Evolutionary conservation across 306 rosid species (phyloP), one percentile per base, ranked within the genome.

Genomic region (Cicer yamashitae): DNA sequence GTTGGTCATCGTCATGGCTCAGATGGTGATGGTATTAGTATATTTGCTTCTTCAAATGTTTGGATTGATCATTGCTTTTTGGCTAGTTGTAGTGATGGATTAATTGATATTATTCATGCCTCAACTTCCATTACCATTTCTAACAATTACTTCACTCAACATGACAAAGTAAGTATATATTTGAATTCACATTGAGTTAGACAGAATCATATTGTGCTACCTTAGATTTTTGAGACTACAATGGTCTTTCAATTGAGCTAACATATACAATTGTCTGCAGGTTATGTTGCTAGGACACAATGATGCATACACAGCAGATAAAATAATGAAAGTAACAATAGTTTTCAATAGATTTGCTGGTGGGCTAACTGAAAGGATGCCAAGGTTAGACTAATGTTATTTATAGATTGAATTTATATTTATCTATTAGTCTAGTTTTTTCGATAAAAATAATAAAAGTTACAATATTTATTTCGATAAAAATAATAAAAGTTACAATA

Each of bases 271-370:
- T 25, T 72, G 4, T 4, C n/a, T 78, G 67, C 85, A 93, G 98
- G 96, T 93, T 81, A 93, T 93, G 96, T 77, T 90, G 82, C 86
- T 90, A 43, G 98, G 98, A 70, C 98, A 90, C 79, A 88, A 77
- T 44, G 96, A 93, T 50, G 7, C 44, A 1, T 89, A 69, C 77
- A 60, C 79, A 4, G 91, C 65, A 2, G 98, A 90, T 77, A 86
- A 81, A 75, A 74, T 67, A 8, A 90, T 90, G 91, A 90, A 37
- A 64, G 88, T 80, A 10, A 84, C 73, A 69, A 77, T 84, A 37
- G 81, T 38, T 9, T 77, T 77, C 66, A 79, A 87, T 77, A 64
- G 34, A 8, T 79, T 82, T 71, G 85, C 60, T 7, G 22, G 71
- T 53, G 94, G 91, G 40, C 89, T 90, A 44, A 82, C 45, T 39